phyloP scores from a whole-genome alignment of 257 asterid genomes.

The Nemophila menziesii region DNA sequence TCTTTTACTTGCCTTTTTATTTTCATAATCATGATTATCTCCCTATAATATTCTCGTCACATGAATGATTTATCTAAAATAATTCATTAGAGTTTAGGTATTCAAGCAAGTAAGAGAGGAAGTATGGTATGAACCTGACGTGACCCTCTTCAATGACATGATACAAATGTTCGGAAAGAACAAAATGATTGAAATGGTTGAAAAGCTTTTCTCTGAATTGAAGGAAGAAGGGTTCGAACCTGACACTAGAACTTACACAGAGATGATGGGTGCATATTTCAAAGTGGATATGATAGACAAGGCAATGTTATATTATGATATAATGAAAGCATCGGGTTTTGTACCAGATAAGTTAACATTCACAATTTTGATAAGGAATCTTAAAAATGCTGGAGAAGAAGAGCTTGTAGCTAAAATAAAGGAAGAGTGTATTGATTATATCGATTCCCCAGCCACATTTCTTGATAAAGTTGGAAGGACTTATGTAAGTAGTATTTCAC shows the following conservation, averaged over 20 bases:
- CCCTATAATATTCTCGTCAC: constrained; percentile 1
- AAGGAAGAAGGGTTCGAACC: constrained; percentile 46
- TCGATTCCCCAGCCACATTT: constrained; percentile 45
- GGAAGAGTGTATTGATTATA: constrained; percentile 45
- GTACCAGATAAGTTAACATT: constrained; percentile 54
- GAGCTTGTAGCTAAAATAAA: constrained; percentile 28
- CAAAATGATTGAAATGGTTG: constrained; percentile 44
- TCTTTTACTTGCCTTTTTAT: not conserved
- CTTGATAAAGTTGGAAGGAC: constrained; percentile 38
- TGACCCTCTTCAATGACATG: constrained; percentile 46
- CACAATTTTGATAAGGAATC: constrained; percentile 46
- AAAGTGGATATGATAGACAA: constrained; percentile 37
- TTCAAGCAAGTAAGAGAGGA: constrained; percentile 50
- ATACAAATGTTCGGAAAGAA: constrained; percentile 44
- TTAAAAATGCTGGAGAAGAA: constrained; percentile 46
- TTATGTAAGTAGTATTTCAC: constrained; percentile 27
- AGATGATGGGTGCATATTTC: constrained; percentile 67
- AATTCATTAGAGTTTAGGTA: constrained; percentile 39
- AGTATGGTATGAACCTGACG: constrained; percentile 47
- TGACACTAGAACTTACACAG: constrained; percentile 51
- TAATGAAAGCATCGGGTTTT: constrained; percentile 57
- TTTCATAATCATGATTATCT: not conserved
- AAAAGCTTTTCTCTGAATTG: constrained; percentile 31
- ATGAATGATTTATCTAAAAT: constrained; percentile 18
- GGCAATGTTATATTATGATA: constrained; percentile 47